Evolutionary conservation across 1,284 basidiomycete genomes (phyloP).

Genomic region (Marasmius oreades): DNA sequence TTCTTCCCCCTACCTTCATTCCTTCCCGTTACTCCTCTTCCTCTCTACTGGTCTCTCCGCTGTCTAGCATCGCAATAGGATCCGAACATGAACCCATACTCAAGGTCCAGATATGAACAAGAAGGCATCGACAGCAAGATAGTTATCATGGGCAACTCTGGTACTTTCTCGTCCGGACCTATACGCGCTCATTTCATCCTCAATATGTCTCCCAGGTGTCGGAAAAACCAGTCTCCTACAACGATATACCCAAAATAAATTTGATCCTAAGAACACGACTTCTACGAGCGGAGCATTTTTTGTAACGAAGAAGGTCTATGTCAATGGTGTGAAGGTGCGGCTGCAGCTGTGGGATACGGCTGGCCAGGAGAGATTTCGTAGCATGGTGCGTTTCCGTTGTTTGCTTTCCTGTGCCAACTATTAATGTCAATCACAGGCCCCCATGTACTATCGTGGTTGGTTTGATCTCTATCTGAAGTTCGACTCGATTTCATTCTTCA

Average conservation of each 20-base stretch:
- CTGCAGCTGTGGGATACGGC: slow-evolving; percentile 94
- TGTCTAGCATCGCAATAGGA: slow-evolving; percentile 23
- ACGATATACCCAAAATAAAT: slow-evolving; percentile 89
- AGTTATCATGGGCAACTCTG: slow-evolving; percentile 94
- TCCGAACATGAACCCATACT: slow-evolving; percentile 55
- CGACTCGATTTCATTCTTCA: not conserved
- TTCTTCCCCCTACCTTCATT: slow-evolving; percentile 24
- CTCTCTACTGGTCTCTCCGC: slow-evolving; percentile 32
- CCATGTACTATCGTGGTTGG: slow-evolving; percentile 94
- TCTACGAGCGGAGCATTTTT: slow-evolving; percentile 96
- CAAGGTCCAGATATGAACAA: slow-evolving; percentile 41
- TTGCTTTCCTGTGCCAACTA: slow-evolving; percentile 17
- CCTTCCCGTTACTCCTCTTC: slow-evolving; percentile 17
- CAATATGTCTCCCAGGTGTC: slow-evolving; percentile 53
- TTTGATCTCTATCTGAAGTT: slow-evolving; percentile 13
- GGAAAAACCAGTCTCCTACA: slow-evolving; percentile 94
- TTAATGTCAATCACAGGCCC: slow-evolving; percentile 57
- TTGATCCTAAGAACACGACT: slow-evolving; percentile 81
- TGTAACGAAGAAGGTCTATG: slow-evolving; percentile 89
- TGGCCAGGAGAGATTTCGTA: slow-evolving; percentile 95
- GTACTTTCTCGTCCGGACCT: slow-evolving; percentile 35
- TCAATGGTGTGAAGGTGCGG: slow-evolving; percentile 86
- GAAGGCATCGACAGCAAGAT: slow-evolving; percentile 93
- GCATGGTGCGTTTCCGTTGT: slow-evolving; percentile 63
- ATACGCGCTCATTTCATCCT: slow-evolving; percentile 11